phyloP scores from a whole-genome alignment of 352 stramenopile genomes.

The Globisporangium splendens region DNA sequence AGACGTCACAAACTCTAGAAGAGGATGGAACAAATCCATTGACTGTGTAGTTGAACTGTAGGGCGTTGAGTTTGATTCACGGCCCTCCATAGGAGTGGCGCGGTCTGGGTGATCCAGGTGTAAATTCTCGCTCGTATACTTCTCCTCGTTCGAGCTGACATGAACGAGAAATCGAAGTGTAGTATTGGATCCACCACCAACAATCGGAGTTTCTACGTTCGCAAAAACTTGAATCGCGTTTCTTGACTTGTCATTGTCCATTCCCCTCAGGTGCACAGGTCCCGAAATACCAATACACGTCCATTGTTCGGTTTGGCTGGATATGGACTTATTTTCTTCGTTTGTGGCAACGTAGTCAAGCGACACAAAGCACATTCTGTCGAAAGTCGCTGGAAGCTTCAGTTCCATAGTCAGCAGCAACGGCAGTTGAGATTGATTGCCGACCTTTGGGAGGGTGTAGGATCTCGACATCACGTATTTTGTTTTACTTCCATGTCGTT shows the following conservation, averaged over 20 bases:
- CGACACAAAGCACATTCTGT: slow-evolving; percentile 78
- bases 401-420: neutral
- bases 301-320: slow-evolving; percentile 54
- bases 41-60: too few species aligned
- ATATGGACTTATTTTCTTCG: slow-evolving; percentile 45
- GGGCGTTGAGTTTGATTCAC: too few species aligned
- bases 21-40: too few species aligned
- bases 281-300: slow-evolving; percentile 83
- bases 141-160: too few species aligned
- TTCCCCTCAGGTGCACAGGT: slow-evolving; percentile 56
- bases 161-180: slow-evolving; percentile 83
- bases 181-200: slow-evolving; percentile 75
- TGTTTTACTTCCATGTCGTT: too few species aligned
- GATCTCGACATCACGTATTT: too few species aligned
- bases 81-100: too few species aligned
- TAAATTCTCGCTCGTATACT: too few species aligned
- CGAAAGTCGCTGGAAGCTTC: slow-evolving; percentile 48
- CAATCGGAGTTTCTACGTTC: slow-evolving; percentile 58
- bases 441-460: too few species aligned
- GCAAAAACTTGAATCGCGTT: slow-evolving; percentile 31
- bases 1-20: too few species aligned
- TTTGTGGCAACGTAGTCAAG: slow-evolving; percentile 82
- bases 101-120: too few species aligned
- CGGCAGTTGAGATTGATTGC: too few species aligned
- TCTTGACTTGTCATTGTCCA: slow-evolving; percentile 50